Evolutionary conservation across 2,329 filamentous ascomycete species (phyloP).

Genomic region (Epichloe sp.): DNA sequence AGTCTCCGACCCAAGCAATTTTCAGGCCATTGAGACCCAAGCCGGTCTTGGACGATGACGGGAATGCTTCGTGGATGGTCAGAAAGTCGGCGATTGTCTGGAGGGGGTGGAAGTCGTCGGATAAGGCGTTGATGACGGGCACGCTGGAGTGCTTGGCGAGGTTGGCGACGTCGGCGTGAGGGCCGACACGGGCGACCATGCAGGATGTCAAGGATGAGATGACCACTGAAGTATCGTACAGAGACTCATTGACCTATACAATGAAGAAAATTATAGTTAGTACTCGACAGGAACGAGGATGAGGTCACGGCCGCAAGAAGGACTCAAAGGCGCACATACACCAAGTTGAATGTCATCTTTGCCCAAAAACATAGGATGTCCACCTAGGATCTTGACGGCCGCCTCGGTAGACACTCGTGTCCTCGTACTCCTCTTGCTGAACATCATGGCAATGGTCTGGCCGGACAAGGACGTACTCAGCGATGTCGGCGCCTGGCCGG

Average conservation of each 20-base stretch:
- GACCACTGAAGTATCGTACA: constrained; percentile 84
- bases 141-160: constrained; percentile 62
- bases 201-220: constrained; percentile 88
- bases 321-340: constrained; percentile 32
- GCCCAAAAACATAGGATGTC: constrained; percentile 91
- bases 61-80: constrained; percentile 72
- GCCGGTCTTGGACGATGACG: constrained; percentile 29
- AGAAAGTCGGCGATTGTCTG: constrained; percentile 91
- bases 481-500: constrained; percentile 37
- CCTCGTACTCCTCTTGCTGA: constrained; percentile 88
- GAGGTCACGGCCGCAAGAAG: neutral
- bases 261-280: neutral
- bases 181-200: constrained; percentile 67
- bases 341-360: constrained; percentile 94
- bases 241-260: constrained; percentile 69
- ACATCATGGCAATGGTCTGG: constrained; percentile 86
- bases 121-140: constrained; percentile 78
- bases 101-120: constrained; percentile 77
- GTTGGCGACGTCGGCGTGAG: constrained; percentile 60
- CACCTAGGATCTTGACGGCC: constrained; percentile 76
- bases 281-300: neutral
- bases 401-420: constrained; percentile 90
- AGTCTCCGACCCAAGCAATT: constrained; percentile 91
- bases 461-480: constrained; percentile 53
- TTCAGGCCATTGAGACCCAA: constrained; percentile 73